Percentiles rank a stretch among this genome's conserved stretches.
These are phyloP conservation scores for Kuraishia hungarica DNA, from an alignment of 805 yeast genomes.

Conservation along the genomic window DNA sequence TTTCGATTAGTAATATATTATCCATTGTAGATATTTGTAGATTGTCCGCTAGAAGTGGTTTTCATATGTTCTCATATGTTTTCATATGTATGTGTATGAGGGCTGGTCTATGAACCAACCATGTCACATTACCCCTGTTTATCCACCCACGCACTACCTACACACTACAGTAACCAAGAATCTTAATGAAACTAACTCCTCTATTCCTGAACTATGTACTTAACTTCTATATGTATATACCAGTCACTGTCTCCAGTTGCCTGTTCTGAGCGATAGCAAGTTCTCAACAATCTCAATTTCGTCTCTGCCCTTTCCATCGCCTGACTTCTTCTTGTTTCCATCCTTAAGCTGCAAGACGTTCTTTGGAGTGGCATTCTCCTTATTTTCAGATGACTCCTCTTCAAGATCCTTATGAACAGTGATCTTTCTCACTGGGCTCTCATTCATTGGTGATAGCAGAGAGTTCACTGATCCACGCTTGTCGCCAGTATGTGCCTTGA, in stretches of 20 bases:
- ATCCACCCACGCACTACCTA: too few species aligned
- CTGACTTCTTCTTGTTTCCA: background rate
- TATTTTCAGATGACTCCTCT: conserved; percentile 1
- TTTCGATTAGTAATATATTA: background rate
- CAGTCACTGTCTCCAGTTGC: conserved; percentile 22
- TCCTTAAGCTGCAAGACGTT: conserved; percentile 2
- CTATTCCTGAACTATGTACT: background rate
- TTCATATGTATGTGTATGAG: too few species aligned
- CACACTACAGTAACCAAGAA: background rate
- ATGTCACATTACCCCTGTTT: too few species aligned
- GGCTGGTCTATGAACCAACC: too few species aligned
- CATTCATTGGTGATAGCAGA: background rate
- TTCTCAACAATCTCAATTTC: conserved; percentile 29
- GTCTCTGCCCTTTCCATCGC: background rate
- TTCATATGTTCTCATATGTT: too few species aligned
- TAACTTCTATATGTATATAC: background rate
- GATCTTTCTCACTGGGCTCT: background rate
- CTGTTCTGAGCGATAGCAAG: conserved; percentile 29
- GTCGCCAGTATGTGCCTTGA: background rate
- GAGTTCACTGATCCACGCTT: background rate
- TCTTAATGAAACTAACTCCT: background rate
- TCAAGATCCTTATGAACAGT: background rate
- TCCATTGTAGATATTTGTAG: background rate
- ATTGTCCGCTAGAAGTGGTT: too few species aligned
- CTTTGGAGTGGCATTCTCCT: conserved; percentile 5